Evolutionary conservation across 129 eudicot genomes (phyloP), one percentile per base, ranked within the genome.

Genomic region (Scalesia atractyloides): DNA sequence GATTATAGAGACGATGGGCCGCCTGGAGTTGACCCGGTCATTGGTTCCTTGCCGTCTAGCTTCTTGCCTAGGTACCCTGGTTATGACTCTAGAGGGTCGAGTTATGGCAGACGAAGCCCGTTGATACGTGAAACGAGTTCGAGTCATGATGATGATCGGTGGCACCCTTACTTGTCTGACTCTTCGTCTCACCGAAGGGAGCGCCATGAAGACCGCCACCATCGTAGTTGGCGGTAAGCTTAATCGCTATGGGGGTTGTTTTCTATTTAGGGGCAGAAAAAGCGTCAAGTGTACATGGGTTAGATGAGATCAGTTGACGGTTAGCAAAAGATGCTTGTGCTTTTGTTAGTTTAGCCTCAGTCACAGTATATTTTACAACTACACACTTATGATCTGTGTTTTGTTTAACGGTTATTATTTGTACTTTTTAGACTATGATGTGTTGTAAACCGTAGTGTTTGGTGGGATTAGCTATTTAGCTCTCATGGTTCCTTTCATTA

Each of bases 1-100:
- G 85, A 84, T 52, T 57, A 62, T 50, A 82, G 86, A 50, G 97
- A 86, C 7, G 96, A 84, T 11, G 91, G 85, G 3, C 97, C 97
- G n/a, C 93, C 90, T 52, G 91, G 94, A 14, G 80, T 73, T 75
- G 95, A 89, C 13, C 82, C 82, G 22, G 79, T 70, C 33, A 56
- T 52, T 7, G 81, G 91, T 69, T 81, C 97, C 1, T 56, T 77
- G 10, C 49, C 66, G 3, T 71, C 91, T 11, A 82, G 84, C 53
- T 82, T 78, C 51, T 74, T 84, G 58, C 82, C 81, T 4, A 85
- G 87, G 79, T 82, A 82, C 68, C 64, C 84, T 41, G 79, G 68
- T 70, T 30, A 79, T 65, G 96, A 81, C 16, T 78, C 76, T 49
- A 80, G 89, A 81, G 87, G 92, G 37, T 84, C 96, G 17, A 80